A percentile compares a stretch with the other conserved stretches of the same genome.
Evolutionary conservation across 495 filamentous ascomycete species (phyloP).

Genomic region (Podospora appendiculata): DNA sequence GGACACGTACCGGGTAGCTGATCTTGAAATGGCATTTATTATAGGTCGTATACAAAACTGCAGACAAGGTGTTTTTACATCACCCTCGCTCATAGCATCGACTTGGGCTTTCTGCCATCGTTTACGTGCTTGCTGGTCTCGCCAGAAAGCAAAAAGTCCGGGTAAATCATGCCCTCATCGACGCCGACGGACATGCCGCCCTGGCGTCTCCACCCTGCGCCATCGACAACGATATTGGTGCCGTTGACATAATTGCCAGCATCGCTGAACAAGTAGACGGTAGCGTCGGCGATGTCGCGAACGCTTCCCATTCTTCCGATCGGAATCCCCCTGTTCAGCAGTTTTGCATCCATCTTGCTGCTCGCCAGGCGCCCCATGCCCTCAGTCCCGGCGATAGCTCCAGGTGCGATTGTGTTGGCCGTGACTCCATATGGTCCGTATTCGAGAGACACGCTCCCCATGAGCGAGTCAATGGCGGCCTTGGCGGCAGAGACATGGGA

Average conservation of each 20-base stretch:
- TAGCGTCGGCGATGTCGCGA: slow-evolving; percentile 87
- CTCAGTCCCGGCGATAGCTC: slow-evolving; percentile 63
- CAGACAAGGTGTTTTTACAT: too few species aligned
- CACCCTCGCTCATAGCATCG: slow-evolving; percentile 26
- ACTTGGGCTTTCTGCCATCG: slow-evolving; percentile 27
- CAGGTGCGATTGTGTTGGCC: slow-evolving; percentile 78
- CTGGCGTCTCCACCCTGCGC: slow-evolving; percentile 59
- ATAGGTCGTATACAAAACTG: too few species aligned
- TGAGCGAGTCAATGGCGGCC: slow-evolving; percentile 80
- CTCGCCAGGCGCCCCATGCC: slow-evolving; percentile 47
- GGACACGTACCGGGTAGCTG: too few species aligned
- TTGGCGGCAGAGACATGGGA: slow-evolving; percentile 84
- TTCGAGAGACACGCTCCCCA: slow-evolving; percentile 68
- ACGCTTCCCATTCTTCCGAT: slow-evolving; percentile 69
- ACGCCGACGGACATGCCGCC: slow-evolving; percentile 36
- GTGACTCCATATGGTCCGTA: slow-evolving; percentile 85
- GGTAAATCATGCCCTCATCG: slow-evolving; percentile 36
- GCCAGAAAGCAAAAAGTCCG: slow-evolving; percentile 34
- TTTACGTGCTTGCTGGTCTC: slow-evolving; percentile 35
- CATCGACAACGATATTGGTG: slow-evolving; percentile 70
- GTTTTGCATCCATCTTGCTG: slow-evolving; percentile 24
- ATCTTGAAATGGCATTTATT: too few species aligned
- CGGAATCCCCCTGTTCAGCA: slow-evolving; percentile 40
- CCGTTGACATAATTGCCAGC: slow-evolving; percentile 80
- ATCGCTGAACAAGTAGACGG: slow-evolving; percentile 77